Conservation (phyloP, 495 filamentous ascomycete species). For the Aspergillus hancockii region DNA sequence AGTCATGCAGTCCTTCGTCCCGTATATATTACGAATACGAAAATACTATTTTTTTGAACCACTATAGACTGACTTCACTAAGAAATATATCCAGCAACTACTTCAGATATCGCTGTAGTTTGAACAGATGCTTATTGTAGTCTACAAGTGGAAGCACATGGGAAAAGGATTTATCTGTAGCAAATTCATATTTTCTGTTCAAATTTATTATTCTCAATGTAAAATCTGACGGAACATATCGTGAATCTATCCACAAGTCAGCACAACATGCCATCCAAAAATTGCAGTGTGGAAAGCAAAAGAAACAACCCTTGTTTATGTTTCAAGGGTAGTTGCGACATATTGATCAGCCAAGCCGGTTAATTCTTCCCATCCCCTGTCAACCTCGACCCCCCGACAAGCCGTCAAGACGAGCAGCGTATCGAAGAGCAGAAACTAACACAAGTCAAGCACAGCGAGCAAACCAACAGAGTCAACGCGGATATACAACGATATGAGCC, state of each 20-base stretch:
- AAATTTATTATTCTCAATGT: too few relatives aligned
- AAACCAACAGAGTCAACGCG: slow-evolving; percentile 28
- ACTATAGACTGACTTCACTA: too few relatives aligned
- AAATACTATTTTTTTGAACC: background rate
- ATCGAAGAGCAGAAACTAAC: slow-evolving; percentile 30
- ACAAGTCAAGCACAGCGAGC: slow-evolving; percentile 52
- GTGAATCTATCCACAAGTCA: background rate
- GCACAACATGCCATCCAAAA: slow-evolving; percentile 1
- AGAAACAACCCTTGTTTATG: too few relatives aligned
- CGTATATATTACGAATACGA: background rate
- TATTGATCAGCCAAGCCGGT: slow-evolving; percentile 62
- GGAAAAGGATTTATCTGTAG: background rate
- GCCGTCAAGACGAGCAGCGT: slow-evolving; percentile 58
- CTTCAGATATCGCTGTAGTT: too few relatives aligned
- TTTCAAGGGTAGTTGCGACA: slow-evolving; percentile 17
- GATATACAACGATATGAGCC: slow-evolving; percentile 30
- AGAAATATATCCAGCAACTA: too few relatives aligned
- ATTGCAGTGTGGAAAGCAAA: slow-evolving; percentile 6
- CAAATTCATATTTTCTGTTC: too few relatives aligned
- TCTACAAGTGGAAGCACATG: background rate
- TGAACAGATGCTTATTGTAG: too few relatives aligned
- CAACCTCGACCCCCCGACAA: slow-evolving; percentile 41
- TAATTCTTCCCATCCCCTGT: slow-evolving; percentile 63
- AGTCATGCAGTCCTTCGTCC: too few relatives aligned
- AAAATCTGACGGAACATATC: background rate